A percentile compares a stretch with the other conserved stretches of the same genome.
Evolutionary conservation across 2,329 filamentous ascomycete genomes (phyloP).

Genomic region (Aspergillus sp.): DNA sequence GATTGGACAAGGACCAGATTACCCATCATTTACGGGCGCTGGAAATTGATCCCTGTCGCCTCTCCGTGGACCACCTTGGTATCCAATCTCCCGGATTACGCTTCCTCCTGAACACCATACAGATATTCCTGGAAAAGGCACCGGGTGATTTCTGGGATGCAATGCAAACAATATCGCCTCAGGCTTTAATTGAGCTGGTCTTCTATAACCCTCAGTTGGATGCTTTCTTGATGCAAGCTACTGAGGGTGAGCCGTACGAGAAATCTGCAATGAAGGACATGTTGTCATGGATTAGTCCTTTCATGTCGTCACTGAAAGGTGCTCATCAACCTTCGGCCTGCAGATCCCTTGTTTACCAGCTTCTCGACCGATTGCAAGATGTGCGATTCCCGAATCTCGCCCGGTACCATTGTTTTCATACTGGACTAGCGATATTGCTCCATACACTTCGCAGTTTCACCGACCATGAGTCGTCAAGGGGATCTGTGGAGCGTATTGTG

Average conservation of each 20-base stretch:
- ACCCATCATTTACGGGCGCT: constrained; percentile 76
- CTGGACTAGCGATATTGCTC: constrained; percentile 48
- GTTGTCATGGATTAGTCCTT: constrained; percentile 75
- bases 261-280: constrained; percentile 63
- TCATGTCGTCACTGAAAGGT: constrained; percentile 74
- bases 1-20: constrained; percentile 72
- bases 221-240: constrained; percentile 54
- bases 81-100: constrained; percentile 64
- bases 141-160: constrained; percentile 85
- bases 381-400: constrained; percentile 43
- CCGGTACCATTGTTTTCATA: constrained; percentile 49
- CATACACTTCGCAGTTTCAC: constrained; percentile 52
- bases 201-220: constrained; percentile 72
- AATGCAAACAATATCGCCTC: constrained; percentile 76
- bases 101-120: constrained; percentile 70
- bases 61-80: constrained; percentile 68
- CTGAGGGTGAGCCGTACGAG: constrained; percentile 55
- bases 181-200: constrained; percentile 79
- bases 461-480: constrained; percentile 47
- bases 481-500: constrained; percentile 51
- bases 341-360: constrained; percentile 72
- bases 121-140: constrained; percentile 71
- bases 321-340: constrained; percentile 78
- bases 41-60: constrained; percentile 67
- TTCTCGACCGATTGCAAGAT: constrained; percentile 63